Conservation (phyloP, 2,329 filamentous ascomycete species). For the Arthrobotrys megalospora region DNA sequence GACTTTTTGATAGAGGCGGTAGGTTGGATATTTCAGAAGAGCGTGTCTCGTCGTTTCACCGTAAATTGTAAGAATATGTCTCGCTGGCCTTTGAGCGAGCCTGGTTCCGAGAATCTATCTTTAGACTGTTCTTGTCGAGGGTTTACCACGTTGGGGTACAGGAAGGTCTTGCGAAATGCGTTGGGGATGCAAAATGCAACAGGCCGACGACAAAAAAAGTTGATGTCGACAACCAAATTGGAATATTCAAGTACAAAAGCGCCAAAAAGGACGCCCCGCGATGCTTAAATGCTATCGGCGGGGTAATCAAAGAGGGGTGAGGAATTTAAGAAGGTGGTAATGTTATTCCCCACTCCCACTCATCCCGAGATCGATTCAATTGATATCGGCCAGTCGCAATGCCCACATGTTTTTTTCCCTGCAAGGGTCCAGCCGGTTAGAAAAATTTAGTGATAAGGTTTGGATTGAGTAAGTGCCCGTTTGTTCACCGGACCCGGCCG, state of each 20-base stretch:
- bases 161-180: not conserved
- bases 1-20: not conserved
- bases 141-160: too few relatives aligned
- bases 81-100: too few relatives aligned
- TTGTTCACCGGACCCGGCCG: not conserved
- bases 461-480: slow-evolving; percentile 1
- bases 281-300: not conserved
- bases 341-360: not conserved
- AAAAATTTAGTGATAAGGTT: slow-evolving; percentile 19
- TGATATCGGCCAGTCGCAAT: slow-evolving; percentile 3
- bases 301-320: not conserved
- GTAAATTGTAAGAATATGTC: too few relatives aligned
- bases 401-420: slow-evolving; percentile 12
- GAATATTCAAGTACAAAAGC: not conserved
- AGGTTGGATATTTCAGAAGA: too few relatives aligned
- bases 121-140: not conserved
- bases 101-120: too few relatives aligned
- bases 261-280: too few relatives aligned
- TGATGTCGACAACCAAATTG: not conserved
- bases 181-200: slow-evolving; percentile 18
- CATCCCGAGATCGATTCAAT: not conserved
- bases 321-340: slow-evolving; percentile 4
- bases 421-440: not conserved
- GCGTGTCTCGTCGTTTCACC: too few relatives aligned
- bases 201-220: not conserved